Evolutionary conservation across 345 rosid genomes (phyloP).

Genomic region (Rhizophora mangle): DNA sequence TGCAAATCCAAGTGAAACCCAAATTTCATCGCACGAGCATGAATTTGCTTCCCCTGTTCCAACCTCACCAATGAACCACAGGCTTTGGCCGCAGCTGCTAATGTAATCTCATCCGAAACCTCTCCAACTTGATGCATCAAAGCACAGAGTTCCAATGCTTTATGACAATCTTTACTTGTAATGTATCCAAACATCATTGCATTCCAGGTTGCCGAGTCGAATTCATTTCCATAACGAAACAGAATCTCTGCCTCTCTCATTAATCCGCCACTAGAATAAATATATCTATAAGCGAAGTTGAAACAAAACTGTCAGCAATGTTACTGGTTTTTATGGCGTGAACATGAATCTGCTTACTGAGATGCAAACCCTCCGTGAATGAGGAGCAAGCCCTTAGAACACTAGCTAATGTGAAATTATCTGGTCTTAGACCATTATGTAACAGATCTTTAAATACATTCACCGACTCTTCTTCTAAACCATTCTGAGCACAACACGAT

Average conservation of each 20-base stretch:
- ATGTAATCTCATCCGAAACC: slow-evolving; percentile 43
- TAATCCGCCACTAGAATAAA: slow-evolving; percentile 44
- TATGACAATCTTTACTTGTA: slow-evolving; percentile 29
- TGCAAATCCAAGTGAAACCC: slow-evolving; percentile 46
- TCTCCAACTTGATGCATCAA: slow-evolving; percentile 42
- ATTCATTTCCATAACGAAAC: slow-evolving; percentile 30
- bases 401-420: slow-evolving; percentile 52
- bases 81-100: slow-evolving; percentile 49
- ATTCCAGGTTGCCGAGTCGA: slow-evolving; percentile 51
- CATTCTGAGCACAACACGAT: slow-evolving; percentile 37
- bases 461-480: slow-evolving; percentile 42
- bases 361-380: slow-evolving; percentile 36
- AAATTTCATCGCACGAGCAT: slow-evolving; percentile 43
- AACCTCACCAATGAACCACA: slow-evolving; percentile 41
- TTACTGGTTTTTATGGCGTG: slow-evolving; percentile 38
- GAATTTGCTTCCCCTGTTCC: slow-evolving; percentile 49
- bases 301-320: slow-evolving; percentile 40
- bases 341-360: slow-evolving; percentile 52
- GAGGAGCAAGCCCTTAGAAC: slow-evolving; percentile 52
- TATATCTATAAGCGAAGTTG: slow-evolving; percentile 57
- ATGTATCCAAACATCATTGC: slow-evolving; percentile 58
- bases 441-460: slow-evolving; percentile 39
- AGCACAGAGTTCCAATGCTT: slow-evolving; percentile 43
- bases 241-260: slow-evolving; percentile 50
- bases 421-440: slow-evolving; percentile 36